Percentiles rank a stretch among this genome's conserved stretches.
phyloP scores from a whole-genome alignment of 73 alveolate genomes.

The Paramecium sexaurelia region DNA sequence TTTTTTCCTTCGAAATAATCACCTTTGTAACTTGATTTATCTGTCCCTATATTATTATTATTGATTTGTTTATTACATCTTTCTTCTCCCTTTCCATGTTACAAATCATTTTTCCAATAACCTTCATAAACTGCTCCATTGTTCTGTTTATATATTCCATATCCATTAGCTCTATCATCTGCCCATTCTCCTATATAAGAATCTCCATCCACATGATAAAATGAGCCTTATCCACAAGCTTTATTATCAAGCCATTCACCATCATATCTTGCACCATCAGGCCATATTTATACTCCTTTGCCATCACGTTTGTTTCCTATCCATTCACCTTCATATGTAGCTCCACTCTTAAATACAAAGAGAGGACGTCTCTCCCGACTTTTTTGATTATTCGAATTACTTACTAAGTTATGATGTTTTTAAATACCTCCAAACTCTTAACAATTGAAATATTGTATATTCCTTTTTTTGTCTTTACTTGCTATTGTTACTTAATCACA shows the following conservation, averaged over 20 bases:
- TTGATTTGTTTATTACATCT: background rate
- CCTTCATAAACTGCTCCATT: conserved; percentile 91
- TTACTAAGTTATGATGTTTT: background rate
- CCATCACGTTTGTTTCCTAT: conserved; percentile 86
- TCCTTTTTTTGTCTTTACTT: conserved; percentile 25
- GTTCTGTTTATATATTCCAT: conserved; percentile 81
- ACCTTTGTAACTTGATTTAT: conserved; percentile 80
- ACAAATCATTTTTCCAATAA: conserved; percentile 79
- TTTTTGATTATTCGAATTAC: background rate
- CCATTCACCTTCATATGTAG: conserved; percentile 84
- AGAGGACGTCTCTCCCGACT: conserved; percentile 57
- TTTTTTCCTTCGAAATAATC: conserved; percentile 73
- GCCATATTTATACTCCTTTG: conserved; percentile 91
- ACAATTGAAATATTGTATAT: background rate
- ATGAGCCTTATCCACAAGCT: conserved; percentile 91
- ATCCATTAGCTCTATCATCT: conserved; percentile 89
- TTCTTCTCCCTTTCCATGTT: conserved; percentile 83
- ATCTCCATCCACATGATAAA: conserved; percentile 81
- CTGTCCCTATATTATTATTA: conserved; percentile 74
- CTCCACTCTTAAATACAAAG: conserved; percentile 77
- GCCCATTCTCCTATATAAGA: conserved; percentile 84
- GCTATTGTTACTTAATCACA: conserved; percentile 21
- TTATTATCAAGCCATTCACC: conserved; percentile 85
- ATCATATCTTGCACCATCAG: conserved; percentile 88
- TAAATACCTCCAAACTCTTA: conserved; percentile 27